These are phyloP conservation scores for Conticribra guillardii DNA, from an alignment of 108 stramenopile genomes.

Conservation along the genomic window DNA sequence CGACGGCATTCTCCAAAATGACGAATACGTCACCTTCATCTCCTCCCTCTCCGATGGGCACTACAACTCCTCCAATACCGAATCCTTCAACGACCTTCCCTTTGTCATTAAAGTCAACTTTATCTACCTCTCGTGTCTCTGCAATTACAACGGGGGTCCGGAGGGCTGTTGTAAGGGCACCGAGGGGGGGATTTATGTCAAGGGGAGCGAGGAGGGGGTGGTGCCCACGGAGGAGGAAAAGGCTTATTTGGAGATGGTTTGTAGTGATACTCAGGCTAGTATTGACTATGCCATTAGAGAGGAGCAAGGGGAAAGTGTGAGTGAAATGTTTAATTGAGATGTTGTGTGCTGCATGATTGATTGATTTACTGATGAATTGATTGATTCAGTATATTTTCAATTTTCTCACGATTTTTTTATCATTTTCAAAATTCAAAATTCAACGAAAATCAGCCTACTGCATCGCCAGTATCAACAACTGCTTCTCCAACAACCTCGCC, in stretches of 20 bases:
- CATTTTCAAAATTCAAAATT: too few relatives aligned
- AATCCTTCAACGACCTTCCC: slow-evolving; percentile 22
- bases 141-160: not conserved
- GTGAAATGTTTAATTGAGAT: not conserved
- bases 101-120: slow-evolving; percentile 50
- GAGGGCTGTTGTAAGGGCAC: slow-evolving; percentile 25
- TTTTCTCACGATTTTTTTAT: too few relatives aligned
- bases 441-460: not conserved
- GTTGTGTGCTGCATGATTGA: too few relatives aligned
- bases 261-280: slow-evolving; percentile 35
- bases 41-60: slow-evolving; percentile 1
- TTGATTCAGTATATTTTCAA: too few relatives aligned
- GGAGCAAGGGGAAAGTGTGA: slow-evolving; percentile 2
- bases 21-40: slow-evolving; percentile 39
- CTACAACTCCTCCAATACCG: not conserved
- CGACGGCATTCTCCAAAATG: slow-evolving; percentile 26
- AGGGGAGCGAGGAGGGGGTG: slow-evolving; percentile 24
- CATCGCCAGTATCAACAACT: not conserved
- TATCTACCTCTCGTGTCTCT: slow-evolving; percentile 45
- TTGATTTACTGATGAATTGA: too few relatives aligned
- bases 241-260: slow-evolving; percentile 30
- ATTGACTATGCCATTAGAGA: slow-evolving; percentile 38
- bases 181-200: slow-evolving; percentile 16
- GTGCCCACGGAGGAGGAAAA: slow-evolving; percentile 19
- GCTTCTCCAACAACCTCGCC: not conserved